A percentile compares a stretch with the other conserved stretches of the same genome.
These are phyloP conservation scores for Aspergillus ruber DNA, from an alignment of 2,329 filamentous ascomycete genomes.

Conservation along the genomic window DNA sequence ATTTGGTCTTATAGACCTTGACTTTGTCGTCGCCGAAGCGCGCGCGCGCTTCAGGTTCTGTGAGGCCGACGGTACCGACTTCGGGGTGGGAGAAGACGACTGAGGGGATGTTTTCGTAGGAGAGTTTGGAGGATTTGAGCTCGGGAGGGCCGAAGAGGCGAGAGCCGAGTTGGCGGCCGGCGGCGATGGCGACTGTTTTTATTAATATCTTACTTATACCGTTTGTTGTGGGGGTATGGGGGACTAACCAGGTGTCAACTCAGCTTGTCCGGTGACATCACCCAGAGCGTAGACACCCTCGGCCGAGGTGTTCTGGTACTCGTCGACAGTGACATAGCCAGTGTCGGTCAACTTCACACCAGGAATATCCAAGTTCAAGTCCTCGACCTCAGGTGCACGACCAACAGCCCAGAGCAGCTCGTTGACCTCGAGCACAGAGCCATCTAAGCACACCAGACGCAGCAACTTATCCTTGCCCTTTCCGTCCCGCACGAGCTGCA, in stretches of 20 bases:
- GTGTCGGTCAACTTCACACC: conserved; percentile 36
- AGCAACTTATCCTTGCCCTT: conserved; percentile 44
- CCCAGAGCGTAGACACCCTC: conserved; percentile 46
- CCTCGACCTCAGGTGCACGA: conserved; percentile 40
- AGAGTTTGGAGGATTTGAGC: conserved; percentile 38
- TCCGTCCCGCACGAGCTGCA: conserved; percentile 39
- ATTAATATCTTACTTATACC: neutral
- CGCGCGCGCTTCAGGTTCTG: conserved; percentile 43
- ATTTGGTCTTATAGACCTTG: conserved; percentile 46
- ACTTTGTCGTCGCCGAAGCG: conserved; percentile 45
- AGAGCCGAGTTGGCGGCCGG: conserved; percentile 45
- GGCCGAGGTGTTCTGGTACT: conserved; percentile 45
- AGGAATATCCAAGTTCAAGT: conserved; percentile 34
- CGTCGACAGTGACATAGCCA: conserved; percentile 43
- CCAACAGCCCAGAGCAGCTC: conserved; percentile 49
- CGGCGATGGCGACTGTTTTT: conserved; percentile 44
- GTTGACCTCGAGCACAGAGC: conserved; percentile 40
- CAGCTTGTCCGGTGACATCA: conserved; percentile 46
- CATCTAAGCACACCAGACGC: conserved; percentile 39
- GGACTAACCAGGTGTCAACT: conserved; percentile 43
- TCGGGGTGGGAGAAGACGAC: conserved; percentile 50
- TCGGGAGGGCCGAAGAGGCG: conserved; percentile 45
- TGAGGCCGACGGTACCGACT: conserved; percentile 45
- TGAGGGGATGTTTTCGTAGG: conserved; percentile 47
- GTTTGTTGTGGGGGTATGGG: too few relatives aligned